These are phyloP conservation scores for Jimgerdemannia lactiflua DNA, from an alignment of 192 early-diverging fungal genomes.

Conservation along the genomic window DNA sequence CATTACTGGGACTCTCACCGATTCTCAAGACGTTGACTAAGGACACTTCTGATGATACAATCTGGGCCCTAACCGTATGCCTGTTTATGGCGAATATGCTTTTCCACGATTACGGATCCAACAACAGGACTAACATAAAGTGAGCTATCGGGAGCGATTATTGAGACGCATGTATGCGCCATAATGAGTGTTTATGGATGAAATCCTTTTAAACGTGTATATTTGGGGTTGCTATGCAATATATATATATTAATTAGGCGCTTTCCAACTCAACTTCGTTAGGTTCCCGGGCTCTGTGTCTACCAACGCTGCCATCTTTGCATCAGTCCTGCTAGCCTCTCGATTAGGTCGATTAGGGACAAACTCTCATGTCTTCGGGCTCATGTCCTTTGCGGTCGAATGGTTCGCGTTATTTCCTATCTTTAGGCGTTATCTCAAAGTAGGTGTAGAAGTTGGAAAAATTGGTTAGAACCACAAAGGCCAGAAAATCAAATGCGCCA, in stretches of 20 bases:
- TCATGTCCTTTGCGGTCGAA: conserved; percentile 83
- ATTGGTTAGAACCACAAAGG: not conserved
- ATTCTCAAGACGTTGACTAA: conserved; percentile 89
- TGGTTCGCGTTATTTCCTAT: conserved; percentile 97
- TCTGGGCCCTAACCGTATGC: conserved; percentile 87
- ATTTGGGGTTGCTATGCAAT: too few relatives aligned
- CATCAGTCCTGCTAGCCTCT: conserved; percentile 88
- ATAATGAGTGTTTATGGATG: too few relatives aligned
- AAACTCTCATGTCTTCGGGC: conserved; percentile 83
- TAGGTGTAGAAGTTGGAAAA: conserved; percentile 20
- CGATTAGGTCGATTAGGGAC: conserved; percentile 69
- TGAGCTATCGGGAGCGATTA: conserved; percentile 19
- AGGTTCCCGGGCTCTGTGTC: conserved; percentile 93
- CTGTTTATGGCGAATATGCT: conserved; percentile 84
- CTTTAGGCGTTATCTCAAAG: conserved; percentile 75
- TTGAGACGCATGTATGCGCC: too few relatives aligned
- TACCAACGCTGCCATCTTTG: conserved; percentile 96
- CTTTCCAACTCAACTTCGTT: conserved; percentile 21
- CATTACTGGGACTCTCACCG: conserved; percentile 83
- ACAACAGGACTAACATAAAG: conserved; percentile 47
- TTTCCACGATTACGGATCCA: conserved; percentile 85
- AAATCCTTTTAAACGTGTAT: too few relatives aligned
- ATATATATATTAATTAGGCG: conserved; percentile 11
- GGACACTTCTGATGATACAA: conserved; percentile 87
- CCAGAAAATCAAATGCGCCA: not conserved